Base-by-base conservation (phyloP, 345 rosid genomes). In the Melaleuca alternifolia region DNA sequence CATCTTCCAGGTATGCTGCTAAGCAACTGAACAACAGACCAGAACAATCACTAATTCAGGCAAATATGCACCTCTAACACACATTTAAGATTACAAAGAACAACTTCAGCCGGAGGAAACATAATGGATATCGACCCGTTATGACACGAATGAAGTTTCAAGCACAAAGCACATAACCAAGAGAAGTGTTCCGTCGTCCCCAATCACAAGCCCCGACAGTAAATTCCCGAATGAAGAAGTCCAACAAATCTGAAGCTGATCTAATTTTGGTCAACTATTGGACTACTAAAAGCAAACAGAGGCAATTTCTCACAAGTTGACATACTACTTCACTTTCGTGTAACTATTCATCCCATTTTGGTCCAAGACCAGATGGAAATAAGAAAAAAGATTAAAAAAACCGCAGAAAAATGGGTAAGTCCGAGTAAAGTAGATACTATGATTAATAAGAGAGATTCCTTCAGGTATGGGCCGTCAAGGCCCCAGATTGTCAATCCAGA, bases 401-500 rank as follows among this genome's bases (percentile, higher is more conserved):
- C 0, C 76, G 28, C 77, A 1, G 44, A 16, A 15, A 65, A 65
- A 7, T 65, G 46, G 77, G 12, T 30, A 23, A 65, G 8, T 65
- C 8, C 12, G 11, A 54, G 57, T 21, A 21, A 8, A 8, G 0
- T 65, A 33, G 46, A 65, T 65, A 33, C 77, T 65, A 65, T 0
- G 12, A 33, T 23, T 23, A 65, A 41, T 41, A 41, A 41, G 33
- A 71, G 48, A 71, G 37, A 37, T 37, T 71, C 48, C 48, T 5
- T 6, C 1, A 1, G 4, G 37, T 10, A 30, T 33, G 16, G 48
- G 24, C 79, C 0, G 0, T 71, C 0, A 5, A 71, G 46, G 33
- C 13, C 79, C 33, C 79, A 71, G 24, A 71, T 18, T 71, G 13
- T 1, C 7, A 37, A 37, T 18, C 26, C 7, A 0, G 26, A 71